phyloP scores from a whole-genome alignment of 176 grass and related monocot genomes.

The Juncus inflexus region DNA sequence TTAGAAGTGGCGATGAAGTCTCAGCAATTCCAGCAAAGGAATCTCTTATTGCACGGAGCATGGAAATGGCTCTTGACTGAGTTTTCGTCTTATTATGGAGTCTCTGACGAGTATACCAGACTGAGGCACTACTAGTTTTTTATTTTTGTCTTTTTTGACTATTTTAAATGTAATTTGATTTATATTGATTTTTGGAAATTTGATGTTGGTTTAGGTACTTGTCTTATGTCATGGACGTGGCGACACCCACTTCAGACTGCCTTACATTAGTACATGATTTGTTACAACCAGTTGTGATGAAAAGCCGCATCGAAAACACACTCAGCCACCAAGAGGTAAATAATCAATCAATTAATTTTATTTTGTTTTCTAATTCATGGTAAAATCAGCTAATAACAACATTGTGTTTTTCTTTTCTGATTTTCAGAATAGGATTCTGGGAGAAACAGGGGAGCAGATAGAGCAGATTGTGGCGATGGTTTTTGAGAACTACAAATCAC shows the following conservation, averaged over 20 bases:
- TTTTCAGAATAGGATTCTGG: slow-evolving; percentile 85
- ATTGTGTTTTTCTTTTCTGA: slow-evolving; percentile 3
- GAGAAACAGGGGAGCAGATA: slow-evolving; percentile 86
- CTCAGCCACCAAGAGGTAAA: slow-evolving; percentile 95
- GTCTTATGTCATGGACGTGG: slow-evolving; percentile 97
- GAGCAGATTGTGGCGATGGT: slow-evolving; percentile 76
- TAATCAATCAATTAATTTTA: background rate
- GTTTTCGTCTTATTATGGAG: slow-evolving; percentile 89
- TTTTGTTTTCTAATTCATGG: too few species aligned
- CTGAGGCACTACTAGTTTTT: slow-evolving; percentile 58
- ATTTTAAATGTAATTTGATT: slow-evolving; percentile 6
- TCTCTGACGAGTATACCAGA: slow-evolving; percentile 91
- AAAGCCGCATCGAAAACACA: slow-evolving; percentile 46
- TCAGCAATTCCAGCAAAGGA: slow-evolving; percentile 74
- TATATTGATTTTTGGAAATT: slow-evolving; percentile 16
- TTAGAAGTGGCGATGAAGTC: slow-evolving; percentile 98
- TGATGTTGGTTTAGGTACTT: slow-evolving; percentile 56
- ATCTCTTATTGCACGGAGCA: slow-evolving; percentile 66
- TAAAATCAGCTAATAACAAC: too few species aligned
- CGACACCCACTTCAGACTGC: slow-evolving; percentile 92
- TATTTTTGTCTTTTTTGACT: background rate
- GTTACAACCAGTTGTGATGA: slow-evolving; percentile 86
- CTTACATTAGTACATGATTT: slow-evolving; percentile 79
- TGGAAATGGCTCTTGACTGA: slow-evolving; percentile 98
- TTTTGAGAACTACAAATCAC: slow-evolving; percentile 96